Evolutionary conservation across 2,329 filamentous ascomycete genomes (phyloP).

Genomic region (Neonectria magnoliae): DNA sequence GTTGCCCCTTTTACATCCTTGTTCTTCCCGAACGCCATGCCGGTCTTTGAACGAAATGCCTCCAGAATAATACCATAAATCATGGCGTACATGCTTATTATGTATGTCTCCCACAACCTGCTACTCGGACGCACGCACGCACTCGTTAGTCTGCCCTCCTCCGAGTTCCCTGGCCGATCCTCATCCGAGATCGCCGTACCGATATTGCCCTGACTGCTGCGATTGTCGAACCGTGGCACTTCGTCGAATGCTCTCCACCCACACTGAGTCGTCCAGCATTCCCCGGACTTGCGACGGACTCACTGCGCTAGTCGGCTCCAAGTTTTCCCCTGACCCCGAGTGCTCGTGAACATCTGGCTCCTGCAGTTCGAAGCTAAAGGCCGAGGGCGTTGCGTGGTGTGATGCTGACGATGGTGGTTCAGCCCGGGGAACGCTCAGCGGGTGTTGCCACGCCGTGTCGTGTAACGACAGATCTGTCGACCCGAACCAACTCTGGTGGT

Average conservation of each 20-base stretch:
- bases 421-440: constrained; percentile 64
- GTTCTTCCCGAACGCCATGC: constrained; percentile 36
- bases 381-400: constrained; percentile 59
- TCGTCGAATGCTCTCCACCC: constrained; percentile 90
- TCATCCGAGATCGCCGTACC: constrained; percentile 44
- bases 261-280: constrained; percentile 87
- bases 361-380: constrained; percentile 68
- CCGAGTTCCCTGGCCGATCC: constrained; percentile 1
- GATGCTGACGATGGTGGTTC: constrained; percentile 52
- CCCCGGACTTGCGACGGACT: constrained; percentile 82
- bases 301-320: constrained; percentile 65
- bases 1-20: constrained; percentile 17
- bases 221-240: constrained; percentile 77
- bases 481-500: constrained; percentile 56
- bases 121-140: background rate
- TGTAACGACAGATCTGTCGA: constrained; percentile 55
- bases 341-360: constrained; percentile 51
- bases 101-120: constrained; percentile 4
- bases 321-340: constrained; percentile 56
- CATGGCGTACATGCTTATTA: constrained; percentile 9
- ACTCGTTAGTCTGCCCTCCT: background rate
- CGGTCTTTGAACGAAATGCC: constrained; percentile 26
- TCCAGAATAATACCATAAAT: constrained; percentile 4
- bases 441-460: constrained; percentile 53
- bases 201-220: constrained; percentile 47